Conservation (phyloP, 1,284 basidiomycete genomes). For the Leccinum fallax region DNA sequence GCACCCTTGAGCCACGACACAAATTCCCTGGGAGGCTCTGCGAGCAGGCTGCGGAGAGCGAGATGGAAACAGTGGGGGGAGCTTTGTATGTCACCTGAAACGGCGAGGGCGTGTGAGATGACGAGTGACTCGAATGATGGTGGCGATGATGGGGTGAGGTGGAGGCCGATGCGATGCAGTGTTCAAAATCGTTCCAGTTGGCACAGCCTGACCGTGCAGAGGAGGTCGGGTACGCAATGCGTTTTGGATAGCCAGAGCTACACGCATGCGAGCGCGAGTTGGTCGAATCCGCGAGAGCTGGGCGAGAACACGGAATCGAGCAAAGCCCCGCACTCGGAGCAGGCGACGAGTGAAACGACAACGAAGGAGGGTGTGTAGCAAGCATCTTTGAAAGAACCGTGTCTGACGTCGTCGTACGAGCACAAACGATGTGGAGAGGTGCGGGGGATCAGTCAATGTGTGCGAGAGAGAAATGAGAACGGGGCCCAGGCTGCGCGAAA, state of each 20-base stretch:
- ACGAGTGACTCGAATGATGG: slow-evolving; percentile 1
- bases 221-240: slow-evolving; percentile 22
- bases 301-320: slow-evolving; percentile 11
- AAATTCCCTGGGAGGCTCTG: slow-evolving; percentile 13
- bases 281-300: slow-evolving; percentile 29
- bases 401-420: slow-evolving; percentile 11
- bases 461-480: slow-evolving; percentile 10
- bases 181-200: slow-evolving; percentile 10
- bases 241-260: slow-evolving; percentile 13
- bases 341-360: slow-evolving; percentile 3
- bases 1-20: slow-evolving; percentile 3
- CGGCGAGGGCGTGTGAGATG: slow-evolving; percentile 10
- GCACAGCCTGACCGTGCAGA: slow-evolving; percentile 15
- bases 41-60: slow-evolving; percentile 34
- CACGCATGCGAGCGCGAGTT: slow-evolving; percentile 15
- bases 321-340: not conserved
- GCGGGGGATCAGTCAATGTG: slow-evolving; percentile 11
- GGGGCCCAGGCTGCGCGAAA: slow-evolving; percentile 13
- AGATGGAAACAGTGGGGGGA: slow-evolving; percentile 35
- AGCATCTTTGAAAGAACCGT: slow-evolving; percentile 21
- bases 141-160: slow-evolving; percentile 10
- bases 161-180: not conserved
- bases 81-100: slow-evolving; percentile 31
- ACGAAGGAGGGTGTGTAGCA: slow-evolving; percentile 12
- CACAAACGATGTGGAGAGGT: slow-evolving; percentile 7